Evolutionary conservation across 176 grass and related monocot genomes (phyloP).

Genomic region (Bonia amplexicaulis): DNA sequence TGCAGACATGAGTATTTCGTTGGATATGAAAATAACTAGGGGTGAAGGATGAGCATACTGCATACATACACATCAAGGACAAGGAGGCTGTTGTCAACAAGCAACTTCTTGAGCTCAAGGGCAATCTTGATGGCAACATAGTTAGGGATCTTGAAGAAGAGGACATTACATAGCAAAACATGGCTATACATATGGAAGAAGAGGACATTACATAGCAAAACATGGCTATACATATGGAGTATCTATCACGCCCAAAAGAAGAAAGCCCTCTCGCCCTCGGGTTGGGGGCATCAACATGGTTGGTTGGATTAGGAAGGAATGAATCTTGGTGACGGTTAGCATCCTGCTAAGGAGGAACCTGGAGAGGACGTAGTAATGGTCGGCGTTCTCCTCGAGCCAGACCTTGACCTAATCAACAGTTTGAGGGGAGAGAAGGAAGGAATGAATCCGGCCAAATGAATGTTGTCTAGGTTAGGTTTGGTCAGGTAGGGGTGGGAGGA

Average conservation of each 20-base stretch:
- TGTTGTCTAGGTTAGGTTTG: not conserved
- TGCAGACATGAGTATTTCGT: too few species aligned
- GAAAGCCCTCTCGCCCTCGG: too few species aligned
- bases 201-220: not conserved
- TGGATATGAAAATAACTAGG: too few species aligned
- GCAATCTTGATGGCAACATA: slow-evolving; percentile 97
- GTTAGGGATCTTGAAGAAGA: slow-evolving; percentile 80
- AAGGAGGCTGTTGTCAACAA: slow-evolving; percentile 96
- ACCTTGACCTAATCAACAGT: slow-evolving; percentile 62
- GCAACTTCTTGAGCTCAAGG: slow-evolving; percentile 93
- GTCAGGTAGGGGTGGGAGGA: not conserved
- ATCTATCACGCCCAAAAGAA: too few species aligned
- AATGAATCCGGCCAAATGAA: too few species aligned
- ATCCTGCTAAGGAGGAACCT: slow-evolving; percentile 94
- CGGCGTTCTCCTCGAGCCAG: slow-evolving; percentile 95
- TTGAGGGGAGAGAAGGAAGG: not conserved
- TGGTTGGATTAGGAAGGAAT: not conserved
- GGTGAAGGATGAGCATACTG: slow-evolving; percentile 1
- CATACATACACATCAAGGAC: slow-evolving; percentile 89
- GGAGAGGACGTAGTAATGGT: slow-evolving; percentile 95
- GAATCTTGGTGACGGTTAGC: slow-evolving; percentile 85
- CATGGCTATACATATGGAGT: not conserved
- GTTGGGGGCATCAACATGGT: not conserved
- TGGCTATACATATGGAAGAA: too few species aligned
- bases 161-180: too few species aligned